Base-by-base conservation (phyloP, 2,329 filamentous ascomycete species). In the Penicillium sumatraense region DNA sequence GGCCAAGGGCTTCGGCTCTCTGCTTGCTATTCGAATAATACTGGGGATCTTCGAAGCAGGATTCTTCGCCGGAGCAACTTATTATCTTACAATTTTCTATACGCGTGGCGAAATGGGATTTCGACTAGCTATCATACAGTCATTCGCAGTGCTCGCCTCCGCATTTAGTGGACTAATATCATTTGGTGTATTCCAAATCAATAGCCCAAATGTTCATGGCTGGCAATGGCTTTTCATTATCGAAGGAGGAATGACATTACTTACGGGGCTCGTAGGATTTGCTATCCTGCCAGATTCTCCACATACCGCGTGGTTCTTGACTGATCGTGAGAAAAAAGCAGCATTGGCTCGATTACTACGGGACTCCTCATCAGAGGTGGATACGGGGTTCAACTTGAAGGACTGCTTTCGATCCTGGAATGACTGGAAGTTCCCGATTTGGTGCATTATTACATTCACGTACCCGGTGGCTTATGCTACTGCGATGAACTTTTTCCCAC, bases 31-130 rank as follows among this genome's bases (percentile, higher is more conserved):
- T 0, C 75, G 83, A 2, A 75, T 85, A 5, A 61, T 69, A 1
- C 51, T 69, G 0, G 67, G 81, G 21, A 64, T 70, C 2, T 72
- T 65, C 20, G 83, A 86, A 67, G 82, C 81, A 0, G 83, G 80
- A 0, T 85, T 84, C 68, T 83, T 83, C 55, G 78, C 81, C 4
- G 75, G 80, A 0, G 78, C 80, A 13, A 81, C 84, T 2, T 84
- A 83, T 66, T 85, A 81, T 58, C 66, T 81, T 7, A 79, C 82
- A 0, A 73, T 82, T 0, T 84, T 85, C 40, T 80, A 71, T 53
- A 68, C 62, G 0, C 63, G 68, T 2, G 64, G 63, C 10, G 74
- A 78, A 55, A 75, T 79, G 60, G 76, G 73, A 0, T 77, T 79
- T 46, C 73, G 77, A 10, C 73, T 75, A 3, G 77, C 75, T 3